phyloP scores from a whole-genome alignment of 1,284 basidiomycete species.

The Schizophyllum amplum region DNA sequence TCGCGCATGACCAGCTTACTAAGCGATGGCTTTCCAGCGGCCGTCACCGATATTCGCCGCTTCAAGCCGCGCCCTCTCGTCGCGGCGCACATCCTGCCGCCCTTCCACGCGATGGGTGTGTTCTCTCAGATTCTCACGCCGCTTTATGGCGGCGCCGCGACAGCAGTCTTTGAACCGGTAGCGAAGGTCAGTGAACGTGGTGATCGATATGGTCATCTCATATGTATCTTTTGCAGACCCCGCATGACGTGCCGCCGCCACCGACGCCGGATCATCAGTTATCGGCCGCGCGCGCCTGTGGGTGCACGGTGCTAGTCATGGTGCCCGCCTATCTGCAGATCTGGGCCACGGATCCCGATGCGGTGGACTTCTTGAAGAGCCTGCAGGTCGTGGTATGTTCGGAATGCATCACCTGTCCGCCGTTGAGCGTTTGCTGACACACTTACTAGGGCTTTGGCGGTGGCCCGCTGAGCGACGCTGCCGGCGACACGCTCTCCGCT shows the following conservation, averaged over 20 bases:
- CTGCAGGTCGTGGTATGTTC: constrained; percentile 17
- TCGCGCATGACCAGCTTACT: neutral
- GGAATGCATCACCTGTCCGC: neutral
- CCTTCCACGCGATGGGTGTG: neutral
- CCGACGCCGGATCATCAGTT: constrained; percentile 5
- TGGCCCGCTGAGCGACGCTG: constrained; percentile 2
- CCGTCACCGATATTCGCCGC: neutral
- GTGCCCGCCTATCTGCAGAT: constrained; percentile 5
- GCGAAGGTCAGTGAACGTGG: neutral
- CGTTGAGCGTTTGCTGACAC: neutral
- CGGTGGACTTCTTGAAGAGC: constrained; percentile 15
- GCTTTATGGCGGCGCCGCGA: neutral
- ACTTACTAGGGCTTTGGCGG: neutral
- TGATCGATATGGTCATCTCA: neutral
- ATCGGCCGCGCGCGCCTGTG: neutral
- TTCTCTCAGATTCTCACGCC: neutral
- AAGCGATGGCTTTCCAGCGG: neutral
- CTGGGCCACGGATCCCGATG: constrained; percentile 13
- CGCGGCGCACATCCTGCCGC: neutral
- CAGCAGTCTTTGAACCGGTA: neutral
- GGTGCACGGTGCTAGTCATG: constrained; percentile 1
- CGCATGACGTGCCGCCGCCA: neutral
- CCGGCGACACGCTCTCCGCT: constrained; percentile 4
- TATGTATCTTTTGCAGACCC: neutral
- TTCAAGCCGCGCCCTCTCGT: neutral